Conservation (phyloP, 2,329 filamentous ascomycete genomes). For the Colletotrichum lupini region DNA sequence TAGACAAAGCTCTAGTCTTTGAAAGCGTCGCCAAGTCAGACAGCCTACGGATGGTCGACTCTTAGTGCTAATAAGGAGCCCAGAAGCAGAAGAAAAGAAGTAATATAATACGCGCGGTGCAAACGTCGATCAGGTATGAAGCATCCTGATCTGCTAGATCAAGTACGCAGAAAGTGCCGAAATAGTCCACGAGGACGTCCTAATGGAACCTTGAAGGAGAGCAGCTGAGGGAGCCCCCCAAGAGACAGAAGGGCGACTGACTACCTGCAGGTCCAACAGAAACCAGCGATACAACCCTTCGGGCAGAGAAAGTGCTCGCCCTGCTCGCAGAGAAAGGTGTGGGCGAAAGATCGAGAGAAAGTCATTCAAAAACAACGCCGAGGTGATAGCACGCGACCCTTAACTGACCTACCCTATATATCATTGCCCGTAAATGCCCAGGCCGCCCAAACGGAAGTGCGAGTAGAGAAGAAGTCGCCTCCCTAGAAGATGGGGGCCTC, state of each 20-base stretch:
- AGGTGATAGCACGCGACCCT: slow-evolving; percentile 8
- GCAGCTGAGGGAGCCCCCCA: not conserved
- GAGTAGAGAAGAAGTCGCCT: not conserved
- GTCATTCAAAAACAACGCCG: not conserved
- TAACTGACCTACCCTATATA: not conserved
- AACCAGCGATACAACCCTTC: not conserved
- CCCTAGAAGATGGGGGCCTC: no score
- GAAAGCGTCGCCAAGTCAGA: not conserved
- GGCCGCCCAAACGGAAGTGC: not conserved
- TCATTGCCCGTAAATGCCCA: not conserved
- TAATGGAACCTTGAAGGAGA: not conserved
- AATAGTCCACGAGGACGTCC: not conserved
- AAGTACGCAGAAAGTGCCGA: not conserved
- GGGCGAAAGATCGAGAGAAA: not conserved
- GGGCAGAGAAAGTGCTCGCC: not conserved
- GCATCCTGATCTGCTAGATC: not conserved
- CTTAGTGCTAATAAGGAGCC: not conserved
- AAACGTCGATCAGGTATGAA: not conserved
- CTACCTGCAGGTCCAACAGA: not conserved
- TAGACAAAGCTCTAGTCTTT: not conserved
- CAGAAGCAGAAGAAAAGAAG: not conserved
- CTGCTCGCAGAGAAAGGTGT: not conserved
- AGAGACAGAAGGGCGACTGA: not conserved
- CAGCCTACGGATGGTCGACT: not conserved
- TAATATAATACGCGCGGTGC: not conserved